These are phyloP conservation scores for Zygosaccharomyces bisporus DNA, from an alignment of 805 yeast genomes.

Conservation along the genomic window DNA sequence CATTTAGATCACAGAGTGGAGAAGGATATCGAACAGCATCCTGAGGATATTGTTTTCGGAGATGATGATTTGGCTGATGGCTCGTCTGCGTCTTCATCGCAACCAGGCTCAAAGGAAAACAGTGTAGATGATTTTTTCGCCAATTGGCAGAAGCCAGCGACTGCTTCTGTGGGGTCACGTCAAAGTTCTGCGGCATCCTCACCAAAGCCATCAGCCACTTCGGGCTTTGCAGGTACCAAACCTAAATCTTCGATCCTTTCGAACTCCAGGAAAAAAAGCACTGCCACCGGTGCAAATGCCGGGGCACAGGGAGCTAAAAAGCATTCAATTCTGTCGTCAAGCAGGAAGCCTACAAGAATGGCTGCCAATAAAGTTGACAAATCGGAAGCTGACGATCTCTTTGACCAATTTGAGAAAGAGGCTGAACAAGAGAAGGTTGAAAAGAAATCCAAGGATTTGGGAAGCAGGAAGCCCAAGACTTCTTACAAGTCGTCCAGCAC, in stretches of 20 bases:
- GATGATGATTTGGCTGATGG: slow-evolving; percentile 27
- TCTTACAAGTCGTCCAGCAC: slow-evolving; percentile 14
- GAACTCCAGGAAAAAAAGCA: slow-evolving; percentile 28
- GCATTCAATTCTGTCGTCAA: slow-evolving; percentile 48
- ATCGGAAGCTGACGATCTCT: slow-evolving; percentile 46
- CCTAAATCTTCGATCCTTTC: slow-evolving; percentile 26
- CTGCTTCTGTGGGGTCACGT: slow-evolving; percentile 37
- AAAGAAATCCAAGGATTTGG: slow-evolving; percentile 25
- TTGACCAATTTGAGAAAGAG: slow-evolving; percentile 66
- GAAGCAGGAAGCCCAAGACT: slow-evolving; percentile 18
- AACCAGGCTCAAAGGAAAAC: slow-evolving; percentile 37
- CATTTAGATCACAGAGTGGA: slow-evolving; percentile 67
- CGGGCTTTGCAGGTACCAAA: slow-evolving; percentile 10
- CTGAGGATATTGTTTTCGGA: slow-evolving; percentile 61
- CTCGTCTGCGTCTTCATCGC: slow-evolving; percentile 28
- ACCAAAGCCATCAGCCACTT: slow-evolving; percentile 8
- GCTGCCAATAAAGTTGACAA: slow-evolving; percentile 55
- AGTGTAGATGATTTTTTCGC: slow-evolving; percentile 84
- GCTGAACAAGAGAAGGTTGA: slow-evolving; percentile 82
- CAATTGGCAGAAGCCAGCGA: slow-evolving; percentile 81
- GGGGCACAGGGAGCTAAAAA: slow-evolving; percentile 35
- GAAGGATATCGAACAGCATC: slow-evolving; percentile 64
- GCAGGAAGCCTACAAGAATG: slow-evolving; percentile 53
- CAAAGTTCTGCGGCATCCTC: slow-evolving; percentile 9
- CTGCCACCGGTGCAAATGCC: slow-evolving; percentile 15